phyloP scores from a whole-genome alignment of 2,329 filamentous ascomycete genomes.

The Chaetomiaceae sp. region DNA sequence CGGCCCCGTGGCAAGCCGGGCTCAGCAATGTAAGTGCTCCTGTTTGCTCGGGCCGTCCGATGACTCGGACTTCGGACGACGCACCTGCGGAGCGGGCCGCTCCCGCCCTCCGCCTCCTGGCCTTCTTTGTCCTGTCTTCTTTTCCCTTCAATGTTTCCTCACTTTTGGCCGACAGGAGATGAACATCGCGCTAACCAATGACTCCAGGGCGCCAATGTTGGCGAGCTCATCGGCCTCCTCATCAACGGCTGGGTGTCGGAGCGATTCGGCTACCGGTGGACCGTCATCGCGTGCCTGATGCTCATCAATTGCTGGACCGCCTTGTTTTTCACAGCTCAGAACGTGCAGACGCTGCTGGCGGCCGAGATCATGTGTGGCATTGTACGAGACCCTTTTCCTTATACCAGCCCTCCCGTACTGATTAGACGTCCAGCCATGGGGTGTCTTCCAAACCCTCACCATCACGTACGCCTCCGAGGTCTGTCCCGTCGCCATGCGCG shows the following conservation, averaged over 20 bases:
- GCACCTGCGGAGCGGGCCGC: constrained; percentile 2
- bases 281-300: constrained; percentile 54
- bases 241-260: constrained; percentile 64
- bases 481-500: constrained; percentile 66
- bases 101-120: neutral
- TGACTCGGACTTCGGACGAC: too few relatives aligned
- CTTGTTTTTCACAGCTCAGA: constrained; percentile 62
- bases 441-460: constrained; percentile 45
- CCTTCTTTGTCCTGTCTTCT: too few relatives aligned
- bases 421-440: constrained; percentile 39
- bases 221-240: constrained; percentile 63
- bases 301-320: constrained; percentile 54
- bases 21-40: constrained; percentile 47
- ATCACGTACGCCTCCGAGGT: constrained; percentile 69
- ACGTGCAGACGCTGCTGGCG: constrained; percentile 53
- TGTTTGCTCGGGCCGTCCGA: too few relatives aligned
- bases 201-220: constrained; percentile 48
- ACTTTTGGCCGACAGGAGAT: neutral
- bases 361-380: constrained; percentile 60
- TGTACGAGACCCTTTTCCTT: constrained; percentile 18
- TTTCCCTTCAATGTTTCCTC: too few relatives aligned
- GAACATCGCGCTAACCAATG: constrained; percentile 8
- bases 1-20: constrained; percentile 59
- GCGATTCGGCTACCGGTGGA: constrained; percentile 63
- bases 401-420: constrained; percentile 9